Evolutionary conservation across 352 stramenopile genomes (phyloP).

Genomic region (Phytophthora sojae): DNA sequence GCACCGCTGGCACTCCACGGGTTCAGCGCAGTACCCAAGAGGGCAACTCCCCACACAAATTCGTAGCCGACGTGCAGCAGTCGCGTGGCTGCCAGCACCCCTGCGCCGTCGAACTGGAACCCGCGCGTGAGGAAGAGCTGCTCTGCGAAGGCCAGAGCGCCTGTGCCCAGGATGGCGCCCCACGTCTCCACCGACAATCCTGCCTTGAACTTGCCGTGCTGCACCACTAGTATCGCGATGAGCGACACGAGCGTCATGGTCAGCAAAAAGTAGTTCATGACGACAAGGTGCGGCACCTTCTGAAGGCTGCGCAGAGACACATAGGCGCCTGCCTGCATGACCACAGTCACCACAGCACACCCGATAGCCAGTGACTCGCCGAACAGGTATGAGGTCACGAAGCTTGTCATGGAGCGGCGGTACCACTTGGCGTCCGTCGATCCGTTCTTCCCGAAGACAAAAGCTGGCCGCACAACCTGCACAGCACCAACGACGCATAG

Average conservation of each 20-base stretch:
- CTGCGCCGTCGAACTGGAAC: conserved; percentile 69
- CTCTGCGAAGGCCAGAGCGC: conserved; percentile 51
- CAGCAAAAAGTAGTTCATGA: conserved; percentile 72
- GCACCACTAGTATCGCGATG: conserved; percentile 29
- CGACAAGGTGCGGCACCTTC: conserved; percentile 58
- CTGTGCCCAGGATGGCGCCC: conserved; percentile 45
- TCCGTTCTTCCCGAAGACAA: conserved; percentile 50
- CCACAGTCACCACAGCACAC: conserved; percentile 40
- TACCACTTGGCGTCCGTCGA: conserved; percentile 38
- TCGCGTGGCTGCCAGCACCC: conserved; percentile 54
- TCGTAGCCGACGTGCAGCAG: conserved; percentile 65
- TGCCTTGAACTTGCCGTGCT: conserved; percentile 42
- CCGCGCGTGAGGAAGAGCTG: conserved; percentile 68
- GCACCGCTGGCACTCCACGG: conserved; percentile 55
- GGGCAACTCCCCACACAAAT: conserved; percentile 54
- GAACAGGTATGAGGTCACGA: conserved; percentile 39
- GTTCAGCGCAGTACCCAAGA: conserved; percentile 50
- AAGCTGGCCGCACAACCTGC: conserved; percentile 52
- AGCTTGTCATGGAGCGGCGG: conserved; percentile 34
- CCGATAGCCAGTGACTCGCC: conserved; percentile 38
- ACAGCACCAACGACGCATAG: conserved; percentile 56
- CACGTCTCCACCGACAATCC: conserved; percentile 30
- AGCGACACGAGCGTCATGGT: conserved; percentile 46
- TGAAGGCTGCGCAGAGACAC: conserved; percentile 54
- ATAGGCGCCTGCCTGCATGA: conserved; percentile 49